phyloP scores from a whole-genome alignment of 495 filamentous ascomycete genomes.

The Cudoniella acicularis region DNA sequence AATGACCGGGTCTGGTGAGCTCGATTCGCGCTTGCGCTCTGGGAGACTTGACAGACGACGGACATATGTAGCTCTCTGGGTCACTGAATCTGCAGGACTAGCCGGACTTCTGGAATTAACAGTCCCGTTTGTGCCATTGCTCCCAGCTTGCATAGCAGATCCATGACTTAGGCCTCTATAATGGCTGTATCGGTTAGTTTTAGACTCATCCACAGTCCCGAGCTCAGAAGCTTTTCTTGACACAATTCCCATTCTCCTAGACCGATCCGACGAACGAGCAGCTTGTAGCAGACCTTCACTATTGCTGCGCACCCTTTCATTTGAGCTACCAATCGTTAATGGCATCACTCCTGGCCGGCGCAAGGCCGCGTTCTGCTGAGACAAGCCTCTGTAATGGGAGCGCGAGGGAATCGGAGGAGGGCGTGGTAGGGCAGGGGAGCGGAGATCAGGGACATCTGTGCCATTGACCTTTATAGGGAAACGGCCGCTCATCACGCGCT shows the following conservation, averaged over 20 bases:
- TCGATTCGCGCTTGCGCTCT: conserved; percentile 66
- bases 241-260: conserved; percentile 81
- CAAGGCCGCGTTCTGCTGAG: conserved; percentile 62
- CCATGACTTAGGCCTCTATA: conserved; percentile 78
- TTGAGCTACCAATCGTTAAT: conserved; percentile 61
- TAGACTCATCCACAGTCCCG: conserved; percentile 69
- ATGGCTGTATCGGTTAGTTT: conserved; percentile 72
- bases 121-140: conserved; percentile 33
- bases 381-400: conserved; percentile 75
- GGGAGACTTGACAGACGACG: conserved; percentile 80
- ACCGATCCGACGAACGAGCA: conserved; percentile 40
- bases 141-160: conserved; percentile 61
- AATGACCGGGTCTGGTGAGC: conserved; percentile 59
- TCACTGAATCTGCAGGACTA: conserved; percentile 52
- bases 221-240: conserved; percentile 70
- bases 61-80: conserved; percentile 57
- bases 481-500: conserved; percentile 68
- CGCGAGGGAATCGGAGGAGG: conserved; percentile 70
- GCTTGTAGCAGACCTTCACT: conserved; percentile 71
- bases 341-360: conserved; percentile 68
- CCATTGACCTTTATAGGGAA: conserved; percentile 81
- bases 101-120: conserved; percentile 49
- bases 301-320: conserved; percentile 83
- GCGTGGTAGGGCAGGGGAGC: conserved; percentile 62
- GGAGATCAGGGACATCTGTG: conserved; percentile 48